Evolutionary conservation across 2,329 filamentous ascomycete species (phyloP), one percentile per base, ranked within the genome.

Genomic region (Diaporthe sp.): DNA sequence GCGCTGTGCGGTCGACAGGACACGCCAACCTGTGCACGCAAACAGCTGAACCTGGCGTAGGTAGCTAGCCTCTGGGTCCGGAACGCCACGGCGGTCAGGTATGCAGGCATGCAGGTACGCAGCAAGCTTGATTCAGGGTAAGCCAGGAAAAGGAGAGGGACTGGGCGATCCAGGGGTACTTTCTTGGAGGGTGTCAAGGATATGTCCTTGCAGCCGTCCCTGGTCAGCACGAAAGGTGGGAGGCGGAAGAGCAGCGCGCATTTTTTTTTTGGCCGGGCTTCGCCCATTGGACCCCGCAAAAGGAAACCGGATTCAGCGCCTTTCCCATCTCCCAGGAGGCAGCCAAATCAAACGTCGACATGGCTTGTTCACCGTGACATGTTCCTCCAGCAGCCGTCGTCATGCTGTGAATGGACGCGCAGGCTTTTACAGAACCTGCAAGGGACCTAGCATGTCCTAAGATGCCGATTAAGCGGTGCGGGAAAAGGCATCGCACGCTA

Each of bases 401-500:
- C 62, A 55, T 60, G 37, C 57, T 65, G 46, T 31, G 28, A 51
- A 62, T 72, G 71, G 60, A 70, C 73, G 75, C 73, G 67, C 72
- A 58, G 51, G 39, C 72, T 17, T 51, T 37, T 31, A 22, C 53
- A 68, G 57, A 15, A 39, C 55, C 60, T 67, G 46, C 28, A 72
- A 44, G 53, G 71, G 49, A 19, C 51, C 44, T 31, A 65, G 72
- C 72, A n/a, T 53, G 39, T 9, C 13, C 37, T 57, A 44, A 44
- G 53, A 51, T 68, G 74, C 60, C 74, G 74, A 70, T 31, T 42
- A 75, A 75, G 74, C 70, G 74, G 53, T 75, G 60, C 60, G 25
- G 31, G 39, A 13, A 19, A 42, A 42, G 46, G 51, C 58, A 75
- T 55, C 46, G 37, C 42, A 68, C 25, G 25, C 37, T 49, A 46